These are phyloP conservation scores for Monascus purpureus DNA, from an alignment of 495 filamentous ascomycete species.

Conservation along the genomic window DNA sequence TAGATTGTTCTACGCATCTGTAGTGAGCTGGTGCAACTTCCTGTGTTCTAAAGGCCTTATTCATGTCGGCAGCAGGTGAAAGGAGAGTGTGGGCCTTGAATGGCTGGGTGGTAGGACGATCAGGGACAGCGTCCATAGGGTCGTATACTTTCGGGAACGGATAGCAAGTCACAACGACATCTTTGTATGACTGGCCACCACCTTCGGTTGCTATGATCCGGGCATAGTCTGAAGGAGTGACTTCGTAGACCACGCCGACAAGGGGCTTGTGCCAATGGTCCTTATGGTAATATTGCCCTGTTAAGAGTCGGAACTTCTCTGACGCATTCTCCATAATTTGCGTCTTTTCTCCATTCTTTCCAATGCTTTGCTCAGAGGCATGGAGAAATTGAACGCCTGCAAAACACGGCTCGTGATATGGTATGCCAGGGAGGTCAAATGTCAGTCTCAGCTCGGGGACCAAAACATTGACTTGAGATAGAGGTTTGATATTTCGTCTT, in stretches of 20 bases:
- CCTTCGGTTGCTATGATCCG: conserved; percentile 86
- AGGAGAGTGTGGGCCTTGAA: conserved; percentile 50
- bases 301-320: conserved; percentile 20
- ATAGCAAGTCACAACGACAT: conserved; percentile 66
- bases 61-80: conserved; percentile 26
- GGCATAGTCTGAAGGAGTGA: conserved; percentile 65
- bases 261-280: conserved; percentile 61
- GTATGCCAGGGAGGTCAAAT: conserved; percentile 76
- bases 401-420: conserved; percentile 86
- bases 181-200: conserved; percentile 65
- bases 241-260: conserved; percentile 89
- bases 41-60: no score
- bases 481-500: conserved; percentile 58
- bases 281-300: conserved; percentile 15
- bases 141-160: conserved; percentile 39
- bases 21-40: conserved; percentile 1
- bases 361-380: conserved; percentile 14
- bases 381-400: conserved; percentile 59
- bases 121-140: conserved; percentile 23
- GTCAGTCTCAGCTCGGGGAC: conserved; percentile 63
- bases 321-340: conserved; percentile 6
- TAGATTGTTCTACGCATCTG: not conserved
- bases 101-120: conserved; percentile 17
- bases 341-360: conserved; percentile 4
- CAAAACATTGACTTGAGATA: conserved; percentile 63